Evolutionary conservation across 2,329 filamentous ascomycete species (phyloP), one percentile per base, ranked within the genome.

Genomic region (Colletotrichum plurivorum): DNA sequence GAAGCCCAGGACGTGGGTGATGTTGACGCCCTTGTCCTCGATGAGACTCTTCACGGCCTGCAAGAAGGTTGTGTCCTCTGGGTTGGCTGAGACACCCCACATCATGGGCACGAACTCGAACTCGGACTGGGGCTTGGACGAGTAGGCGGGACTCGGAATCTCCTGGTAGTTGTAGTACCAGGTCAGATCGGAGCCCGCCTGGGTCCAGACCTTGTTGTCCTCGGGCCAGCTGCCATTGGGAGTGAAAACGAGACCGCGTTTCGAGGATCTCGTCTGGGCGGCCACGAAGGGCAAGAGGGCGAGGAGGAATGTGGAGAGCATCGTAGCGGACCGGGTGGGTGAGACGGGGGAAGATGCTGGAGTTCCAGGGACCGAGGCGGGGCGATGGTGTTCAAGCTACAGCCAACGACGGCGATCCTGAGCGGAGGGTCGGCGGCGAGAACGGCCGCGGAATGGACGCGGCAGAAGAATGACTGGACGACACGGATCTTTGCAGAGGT

Each of bases 101-200:
- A 94, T 87, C 93, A 94, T 94, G 58, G 93, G 93, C 1, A 95
- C 90, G 78, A 94, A 96, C 77, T 93, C 86, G 73, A 95, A 88
- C 15, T 84, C 78, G 15, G 83, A 81, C 73, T 90, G 87, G 0
- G 84, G 73, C 36, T 84, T 75, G 57, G 83, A 78, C 48, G 78
- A 72, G 76, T 86, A 91, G 49, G 81, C 81, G 0, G 84, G 71
- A 0, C 90, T 88, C 1, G 93, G 92, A 4, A 78, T 76, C 20
- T 84, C 75, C 27, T 81, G 79, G 79, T 95, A 96, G 83, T 95
- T 95, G 86, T 95, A 96, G 84, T 96, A 96, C 93, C 93, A 96
- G 3, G 89, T 92, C 63, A 95, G 80, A 49, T 89, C 87, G 18
- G 87, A 88, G 45, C 83, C 84, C 6, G 82, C 60, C 51, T 83